Conservation (phyloP, 2,329 filamentous ascomycete species). For the Ceratocystis alfenasii region DNA sequence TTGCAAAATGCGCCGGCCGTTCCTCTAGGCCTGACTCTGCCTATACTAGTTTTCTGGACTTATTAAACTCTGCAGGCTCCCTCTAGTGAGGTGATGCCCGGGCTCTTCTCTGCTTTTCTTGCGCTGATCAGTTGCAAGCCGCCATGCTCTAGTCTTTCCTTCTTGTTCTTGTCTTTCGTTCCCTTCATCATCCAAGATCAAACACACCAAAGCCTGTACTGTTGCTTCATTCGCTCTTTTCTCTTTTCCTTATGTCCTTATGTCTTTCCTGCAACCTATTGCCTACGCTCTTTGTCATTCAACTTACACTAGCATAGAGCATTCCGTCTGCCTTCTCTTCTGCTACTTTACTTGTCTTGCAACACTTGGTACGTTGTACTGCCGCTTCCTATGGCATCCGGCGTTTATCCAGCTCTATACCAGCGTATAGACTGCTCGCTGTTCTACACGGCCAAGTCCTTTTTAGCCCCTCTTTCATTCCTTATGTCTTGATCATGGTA, state of each 20-base stretch:
- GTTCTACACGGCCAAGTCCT: neutral
- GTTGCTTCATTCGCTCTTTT: no score
- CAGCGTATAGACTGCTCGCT: neutral
- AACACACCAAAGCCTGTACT: neutral
- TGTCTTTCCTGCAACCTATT: neutral
- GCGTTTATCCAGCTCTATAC: neutral
- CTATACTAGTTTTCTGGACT: neutral
- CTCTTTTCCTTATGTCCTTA: neutral
- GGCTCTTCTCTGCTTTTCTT: neutral
- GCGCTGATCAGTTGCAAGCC: neutral
- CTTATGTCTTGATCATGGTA: neutral
- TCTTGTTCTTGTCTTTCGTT: neutral
- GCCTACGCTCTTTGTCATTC: neutral
- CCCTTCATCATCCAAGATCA: neutral
- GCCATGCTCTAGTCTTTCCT: neutral
- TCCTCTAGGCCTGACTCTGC: neutral
- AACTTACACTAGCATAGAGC: neutral
- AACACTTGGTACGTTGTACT: neutral
- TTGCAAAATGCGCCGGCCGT: neutral
- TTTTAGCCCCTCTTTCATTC: neutral
- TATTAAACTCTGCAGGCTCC: slow-evolving; percentile 1
- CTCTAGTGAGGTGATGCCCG: neutral
- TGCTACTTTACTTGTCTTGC: neutral
- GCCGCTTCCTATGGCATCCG: neutral
- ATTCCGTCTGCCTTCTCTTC: neutral